Evolutionary conservation across 768 basidiomycete species (phyloP), one percentile per base, ranked within the genome.

Genomic region (Suillus occidentalis): DNA sequence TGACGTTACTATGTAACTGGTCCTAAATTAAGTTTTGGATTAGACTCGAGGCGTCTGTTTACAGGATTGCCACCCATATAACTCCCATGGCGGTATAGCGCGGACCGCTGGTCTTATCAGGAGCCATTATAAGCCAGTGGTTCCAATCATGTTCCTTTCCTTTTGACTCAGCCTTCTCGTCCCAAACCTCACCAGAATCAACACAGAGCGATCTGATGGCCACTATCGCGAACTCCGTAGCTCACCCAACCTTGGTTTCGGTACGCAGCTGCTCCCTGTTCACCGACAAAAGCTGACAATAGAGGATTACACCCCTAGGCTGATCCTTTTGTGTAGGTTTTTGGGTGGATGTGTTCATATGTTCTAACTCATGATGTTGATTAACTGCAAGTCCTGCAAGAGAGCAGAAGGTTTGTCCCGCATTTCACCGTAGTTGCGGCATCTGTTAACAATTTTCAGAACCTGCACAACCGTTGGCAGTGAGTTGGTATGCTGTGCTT

Each of bases 401-500:
- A 34, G 70, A 87, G 65, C 90, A 91, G 72, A 87, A 87, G 79
- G 89, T 87, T 40, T 9, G 76, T 68, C 10, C 22, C 18, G 9
- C 8, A 22, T 34, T 52, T 52, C n/a, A 2, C 36, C 13, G 0
- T 31, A 18, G 18, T 40, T 34, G 2, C 10, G 10, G 6, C 8
- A 40, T 20, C 13, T 28, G 40, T 28, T 42, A 31, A 45, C 52
- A 34, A 20, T 42, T 34, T 66, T 0, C 61, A 89, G 87, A 86
- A 86, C 34, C 69, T 89, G 13, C 89, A 89, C 69, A 90, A 89
- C 71, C 86, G 89, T 55, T 90, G 89, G 89, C 89, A 90, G 88
- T 89, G 76, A 73, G 89, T 78, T 13, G 7, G 50, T 18, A 22
- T 31, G 37, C 13, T 50, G 4, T 34, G 16, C 42, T 36, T 53